phyloP scores from a whole-genome alignment of 192 early-diverging fungal genomes.

The Dimargaris xerosporica region DNA sequence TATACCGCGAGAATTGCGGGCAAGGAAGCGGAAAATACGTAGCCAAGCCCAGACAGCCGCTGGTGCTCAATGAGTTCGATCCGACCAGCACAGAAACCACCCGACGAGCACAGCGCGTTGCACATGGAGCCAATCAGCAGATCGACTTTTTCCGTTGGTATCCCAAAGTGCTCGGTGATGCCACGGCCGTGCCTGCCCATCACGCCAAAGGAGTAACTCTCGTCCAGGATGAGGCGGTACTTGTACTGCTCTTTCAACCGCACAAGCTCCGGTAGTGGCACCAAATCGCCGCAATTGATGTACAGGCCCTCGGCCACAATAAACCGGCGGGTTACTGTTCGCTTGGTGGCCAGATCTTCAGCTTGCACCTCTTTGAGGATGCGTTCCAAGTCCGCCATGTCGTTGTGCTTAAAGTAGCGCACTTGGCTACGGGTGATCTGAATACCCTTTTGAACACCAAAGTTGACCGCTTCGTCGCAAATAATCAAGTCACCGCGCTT shows the following conservation, averaged over 20 bases:
- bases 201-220: constrained; percentile 77
- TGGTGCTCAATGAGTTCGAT: constrained; percentile 83
- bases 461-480: constrained; percentile 78
- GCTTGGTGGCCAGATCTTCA: constrained; percentile 59
- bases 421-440: constrained; percentile 81
- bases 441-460: constrained; percentile 79
- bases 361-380: constrained; percentile 57
- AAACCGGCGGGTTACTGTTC: constrained; percentile 73
- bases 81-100: constrained; percentile 85
- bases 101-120: constrained; percentile 60
- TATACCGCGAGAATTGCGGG: constrained; percentile 84
- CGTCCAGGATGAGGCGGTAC: constrained; percentile 90
- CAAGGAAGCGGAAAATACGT: constrained; percentile 88
- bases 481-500: constrained; percentile 95
- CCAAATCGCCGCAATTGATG: constrained; percentile 74
- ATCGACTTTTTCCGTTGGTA: constrained; percentile 64
- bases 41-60: constrained; percentile 74
- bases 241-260: constrained; percentile 91
- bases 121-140: constrained; percentile 78
- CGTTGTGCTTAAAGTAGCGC: constrained; percentile 90
- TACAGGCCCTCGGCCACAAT: constrained; percentile 90
- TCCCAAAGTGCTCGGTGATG: constrained; percentile 64
- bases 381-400: constrained; percentile 86
- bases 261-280: constrained; percentile 62
- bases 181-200: constrained; percentile 78